Percentiles rank a stretch among this genome's conserved stretches.
Evolutionary conservation across 352 stramenopile species (phyloP).

Genomic region (Aphanomyces astaci): DNA sequence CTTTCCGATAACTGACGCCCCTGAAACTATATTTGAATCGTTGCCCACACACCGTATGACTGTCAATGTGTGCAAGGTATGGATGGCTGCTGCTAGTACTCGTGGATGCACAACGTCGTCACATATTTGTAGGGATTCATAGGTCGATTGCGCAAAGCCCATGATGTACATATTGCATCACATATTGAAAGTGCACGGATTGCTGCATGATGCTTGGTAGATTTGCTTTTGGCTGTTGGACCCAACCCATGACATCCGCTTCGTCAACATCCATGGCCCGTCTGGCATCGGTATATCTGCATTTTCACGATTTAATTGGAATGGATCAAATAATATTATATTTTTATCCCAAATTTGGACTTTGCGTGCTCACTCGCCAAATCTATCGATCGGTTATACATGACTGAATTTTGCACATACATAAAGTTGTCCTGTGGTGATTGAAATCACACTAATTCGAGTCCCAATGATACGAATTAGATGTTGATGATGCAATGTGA

Average conservation of each 20-base stretch:
- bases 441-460: too few relatives aligned
- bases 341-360: neutral
- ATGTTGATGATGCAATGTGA: too few relatives aligned
- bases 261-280: conserved; percentile 11
- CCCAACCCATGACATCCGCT: neutral
- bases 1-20: neutral
- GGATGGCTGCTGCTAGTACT: neutral
- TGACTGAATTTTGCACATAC: too few relatives aligned
- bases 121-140: neutral
- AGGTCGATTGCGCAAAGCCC: neutral
- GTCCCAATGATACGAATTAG: too few relatives aligned
- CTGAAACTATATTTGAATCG: neutral
- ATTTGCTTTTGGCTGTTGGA: conserved; percentile 11
- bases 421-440: too few relatives aligned
- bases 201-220: too few relatives aligned
- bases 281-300: neutral
- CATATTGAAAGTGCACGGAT: too few relatives aligned
- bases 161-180: too few relatives aligned
- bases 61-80: neutral
- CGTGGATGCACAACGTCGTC: neutral
- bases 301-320: too few relatives aligned
- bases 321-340: neutral
- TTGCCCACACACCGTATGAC: neutral
- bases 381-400: too few relatives aligned
- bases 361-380: too few relatives aligned